Evolutionary conservation across 805 yeast genomes (phyloP).

Genomic region (Barnettozyma salicaria): DNA sequence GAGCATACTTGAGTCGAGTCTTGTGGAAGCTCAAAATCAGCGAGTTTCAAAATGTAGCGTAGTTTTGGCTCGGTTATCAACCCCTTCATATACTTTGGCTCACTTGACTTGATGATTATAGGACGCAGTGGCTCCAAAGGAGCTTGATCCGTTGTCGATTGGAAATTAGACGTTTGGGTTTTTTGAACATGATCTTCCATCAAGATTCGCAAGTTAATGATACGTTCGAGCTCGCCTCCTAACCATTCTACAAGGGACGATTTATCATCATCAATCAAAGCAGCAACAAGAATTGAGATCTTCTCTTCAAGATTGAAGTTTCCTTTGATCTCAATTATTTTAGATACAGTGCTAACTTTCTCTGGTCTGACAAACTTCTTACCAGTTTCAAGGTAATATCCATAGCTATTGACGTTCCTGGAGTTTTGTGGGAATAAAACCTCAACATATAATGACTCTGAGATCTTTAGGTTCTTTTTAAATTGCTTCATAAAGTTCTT

Average conservation of each 20-base stretch:
- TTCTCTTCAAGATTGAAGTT: conserved; percentile 39
- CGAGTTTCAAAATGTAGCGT: conserved; percentile 39
- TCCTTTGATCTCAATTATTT: conserved; percentile 9
- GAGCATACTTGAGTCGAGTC: conserved; percentile 35
- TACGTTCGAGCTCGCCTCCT: conserved; percentile 31
- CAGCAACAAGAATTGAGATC: conserved; percentile 44
- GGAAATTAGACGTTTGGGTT: background rate
- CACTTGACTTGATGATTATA: conserved; percentile 19
- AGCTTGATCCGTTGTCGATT: too few relatives aligned
- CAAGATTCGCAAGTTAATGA: conserved; percentile 14
- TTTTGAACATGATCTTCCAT: conserved; percentile 5
- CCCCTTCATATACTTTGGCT: conserved; percentile 18
- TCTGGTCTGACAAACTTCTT: conserved; percentile 25
- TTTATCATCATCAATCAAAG: conserved; percentile 41
- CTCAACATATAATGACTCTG: conserved; percentile 56
- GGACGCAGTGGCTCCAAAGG: too few relatives aligned
- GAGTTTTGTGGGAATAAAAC: conserved; percentile 48
- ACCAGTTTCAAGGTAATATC: conserved; percentile 57
- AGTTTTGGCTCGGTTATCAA: conserved; percentile 43
- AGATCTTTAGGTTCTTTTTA: conserved; percentile 39
- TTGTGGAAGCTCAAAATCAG: conserved; percentile 43
- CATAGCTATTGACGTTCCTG: conserved; percentile 33
- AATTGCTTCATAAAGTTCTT: conserved; percentile 58
- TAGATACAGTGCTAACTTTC: conserved; percentile 1
- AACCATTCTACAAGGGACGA: conserved; percentile 39